Evolutionary conservation across 768 basidiomycete species (phyloP).

Genomic region (Kwoniella pini): DNA sequence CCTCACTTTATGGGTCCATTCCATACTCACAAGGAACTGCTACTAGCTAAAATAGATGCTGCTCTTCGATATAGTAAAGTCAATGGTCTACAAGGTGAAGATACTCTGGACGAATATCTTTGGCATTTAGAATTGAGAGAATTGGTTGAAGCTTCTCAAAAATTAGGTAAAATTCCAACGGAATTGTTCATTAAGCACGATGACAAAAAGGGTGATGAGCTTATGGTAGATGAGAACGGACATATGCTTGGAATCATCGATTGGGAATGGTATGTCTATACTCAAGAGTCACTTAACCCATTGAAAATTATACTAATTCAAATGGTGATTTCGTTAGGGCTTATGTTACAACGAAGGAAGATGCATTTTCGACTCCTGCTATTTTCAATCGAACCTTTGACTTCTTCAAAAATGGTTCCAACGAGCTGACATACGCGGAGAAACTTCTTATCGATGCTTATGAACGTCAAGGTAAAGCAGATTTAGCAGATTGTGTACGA

Average conservation of each 20-base stretch:
- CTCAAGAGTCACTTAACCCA: too few relatives aligned
- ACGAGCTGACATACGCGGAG: too few relatives aligned
- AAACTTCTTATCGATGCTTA: too few relatives aligned
- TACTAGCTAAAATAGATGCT: slow-evolving; percentile 9
- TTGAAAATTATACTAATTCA: background rate
- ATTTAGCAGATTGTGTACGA: too few relatives aligned
- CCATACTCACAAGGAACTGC: slow-evolving; percentile 12
- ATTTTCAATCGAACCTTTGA: background rate
- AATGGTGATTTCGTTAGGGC: background rate
- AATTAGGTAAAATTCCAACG: background rate
- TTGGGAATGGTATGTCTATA: slow-evolving; percentile 39
- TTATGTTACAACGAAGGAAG: slow-evolving; percentile 4
- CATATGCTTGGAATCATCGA: slow-evolving; percentile 43
- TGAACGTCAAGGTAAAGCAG: too few relatives aligned
- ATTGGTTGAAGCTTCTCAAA: slow-evolving; percentile 2
- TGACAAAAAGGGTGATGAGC: slow-evolving; percentile 41
- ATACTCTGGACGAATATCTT: slow-evolving; percentile 7
- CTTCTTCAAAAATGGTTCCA: background rate
- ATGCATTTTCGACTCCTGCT: slow-evolving; percentile 2
- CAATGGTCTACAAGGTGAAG: background rate
- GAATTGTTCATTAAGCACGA: slow-evolving; percentile 30
- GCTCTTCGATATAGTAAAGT: slow-evolving; percentile 5
- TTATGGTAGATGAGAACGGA: slow-evolving; percentile 36
- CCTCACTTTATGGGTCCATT: slow-evolving; percentile 26
- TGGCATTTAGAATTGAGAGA: slow-evolving; percentile 12